Conservation (phyloP, 1,284 basidiomycete genomes). For the Malassezia japonica region DNA sequence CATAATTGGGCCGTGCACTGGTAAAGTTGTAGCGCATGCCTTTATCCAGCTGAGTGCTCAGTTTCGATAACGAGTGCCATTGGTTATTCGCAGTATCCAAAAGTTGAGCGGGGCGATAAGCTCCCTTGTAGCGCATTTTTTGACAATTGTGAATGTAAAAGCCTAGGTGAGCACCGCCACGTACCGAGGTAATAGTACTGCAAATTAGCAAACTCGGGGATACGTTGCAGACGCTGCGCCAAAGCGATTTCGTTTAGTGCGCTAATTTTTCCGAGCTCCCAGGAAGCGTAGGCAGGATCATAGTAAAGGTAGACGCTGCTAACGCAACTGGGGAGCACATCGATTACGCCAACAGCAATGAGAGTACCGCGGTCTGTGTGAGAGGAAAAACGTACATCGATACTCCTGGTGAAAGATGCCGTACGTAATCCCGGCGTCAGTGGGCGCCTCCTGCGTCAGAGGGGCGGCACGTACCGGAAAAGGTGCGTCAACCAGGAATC, state of each 20-base stretch:
- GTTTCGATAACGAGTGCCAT: slow-evolving; percentile 9
- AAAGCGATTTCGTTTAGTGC: slow-evolving; percentile 35
- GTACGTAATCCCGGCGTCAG: slow-evolving; percentile 11
- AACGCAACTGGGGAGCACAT: slow-evolving; percentile 78
- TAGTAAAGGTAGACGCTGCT: slow-evolving; percentile 96
- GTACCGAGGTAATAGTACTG: slow-evolving; percentile 24
- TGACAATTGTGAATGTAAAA: slow-evolving; percentile 54
- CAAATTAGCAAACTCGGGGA: slow-evolving; percentile 13
- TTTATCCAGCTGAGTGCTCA: background rate
- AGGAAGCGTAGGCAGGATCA: slow-evolving; percentile 64
- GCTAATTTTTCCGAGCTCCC: slow-evolving; percentile 64
- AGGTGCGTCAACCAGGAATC: slow-evolving; percentile 32
- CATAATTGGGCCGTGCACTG: too few species aligned
- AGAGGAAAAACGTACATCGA: slow-evolving; percentile 15
- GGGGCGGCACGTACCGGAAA: background rate
- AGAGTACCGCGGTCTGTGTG: slow-evolving; percentile 58
- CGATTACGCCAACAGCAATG: slow-evolving; percentile 78
- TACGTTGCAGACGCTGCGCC: slow-evolving; percentile 23
- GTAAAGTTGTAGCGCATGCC: too few species aligned
- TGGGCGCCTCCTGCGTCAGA: background rate
- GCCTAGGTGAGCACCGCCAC: slow-evolving; percentile 8
- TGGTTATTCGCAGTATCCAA: slow-evolving; percentile 64
- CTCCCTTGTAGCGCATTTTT: slow-evolving; percentile 95
- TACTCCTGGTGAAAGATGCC: slow-evolving; percentile 45
- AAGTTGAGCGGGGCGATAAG: slow-evolving; percentile 76